Evolutionary conservation across 192 early-diverging fungal species (phyloP), one percentile per base, ranked within the genome.

Genomic region (Pecoramyces ruminantium): DNA sequence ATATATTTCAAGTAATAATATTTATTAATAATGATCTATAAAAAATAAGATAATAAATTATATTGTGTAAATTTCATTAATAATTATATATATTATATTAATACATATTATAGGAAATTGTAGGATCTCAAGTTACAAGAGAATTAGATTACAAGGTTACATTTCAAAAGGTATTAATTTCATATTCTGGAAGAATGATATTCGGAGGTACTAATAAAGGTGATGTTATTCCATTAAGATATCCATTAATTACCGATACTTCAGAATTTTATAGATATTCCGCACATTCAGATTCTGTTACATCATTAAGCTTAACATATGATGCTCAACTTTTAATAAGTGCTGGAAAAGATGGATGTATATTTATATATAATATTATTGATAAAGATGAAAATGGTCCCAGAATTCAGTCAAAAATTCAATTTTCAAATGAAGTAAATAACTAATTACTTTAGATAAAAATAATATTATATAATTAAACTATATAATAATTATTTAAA

Each of bases 51-150:
- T n/a, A n/a, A n/a, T n/a, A n/a, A n/a, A n/a, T n/a, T n/a, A n/a
- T n/a, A n/a, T n/a, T n/a, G n/a, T n/a, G n/a, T n/a, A n/a, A n/a
- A n/a, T n/a, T n/a, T n/a, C n/a, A n/a, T n/a, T n/a, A n/a, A n/a
- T n/a, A n/a, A n/a, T n/a, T n/a, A n/a, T n/a, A n/a, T n/a, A n/a
- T n/a, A n/a, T n/a, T n/a, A n/a, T n/a, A n/a, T n/a, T n/a, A n/a
- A n/a, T n/a, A n/a, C n/a, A n/a, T n/a, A n/a, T n/a, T n/a, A 34
- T 51, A 87, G 85, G 89, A 90, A 86, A 88, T 91, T 80, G 86
- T 83, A 17, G 90, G 90, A 18, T 85, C 85, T 4, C 85, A 83
- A 2, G 83, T 91, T 3, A 83, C 84, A 27, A 80, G 84, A 25
- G 87, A 91, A 77, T 29, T 89, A 28, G 87, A 90, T 27, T 39